phyloP scores from a whole-genome alignment of 2,329 filamentous ascomycete species.

The Colletotrichum magnum region DNA sequence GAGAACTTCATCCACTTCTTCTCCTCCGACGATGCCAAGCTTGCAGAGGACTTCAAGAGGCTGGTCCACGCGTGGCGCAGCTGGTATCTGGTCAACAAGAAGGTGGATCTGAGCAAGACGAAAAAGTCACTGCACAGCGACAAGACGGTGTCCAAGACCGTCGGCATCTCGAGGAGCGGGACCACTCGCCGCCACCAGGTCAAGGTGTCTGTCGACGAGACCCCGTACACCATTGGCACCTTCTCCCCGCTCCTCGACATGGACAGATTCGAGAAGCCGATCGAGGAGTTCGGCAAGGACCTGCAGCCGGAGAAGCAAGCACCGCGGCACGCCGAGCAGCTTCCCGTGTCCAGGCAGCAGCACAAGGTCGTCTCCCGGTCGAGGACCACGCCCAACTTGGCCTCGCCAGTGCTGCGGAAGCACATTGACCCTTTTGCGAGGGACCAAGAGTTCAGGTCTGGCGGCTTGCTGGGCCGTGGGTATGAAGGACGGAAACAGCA shows the following conservation, averaged over 20 bases:
- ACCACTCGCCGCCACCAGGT: conserved; percentile 49
- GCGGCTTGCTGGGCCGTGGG: conserved; percentile 65
- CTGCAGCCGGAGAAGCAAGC: conserved; percentile 48
- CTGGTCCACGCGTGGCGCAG: conserved; percentile 87
- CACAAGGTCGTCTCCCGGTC: conserved; percentile 34
- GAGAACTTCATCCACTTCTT: conserved; percentile 96
- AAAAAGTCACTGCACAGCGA: conserved; percentile 49
- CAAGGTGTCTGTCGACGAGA: conserved; percentile 61
- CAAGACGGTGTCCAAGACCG: conserved; percentile 47
- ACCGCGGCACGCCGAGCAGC: conserved; percentile 21
- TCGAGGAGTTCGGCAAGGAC: conserved; percentile 65
- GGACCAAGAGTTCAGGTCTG: conserved; percentile 62
- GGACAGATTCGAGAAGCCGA: conserved; percentile 68
- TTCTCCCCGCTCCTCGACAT: conserved; percentile 79
- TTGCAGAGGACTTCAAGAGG: conserved; percentile 79
- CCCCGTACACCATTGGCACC: conserved; percentile 74
- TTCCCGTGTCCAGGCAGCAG: conserved; percentile 1
- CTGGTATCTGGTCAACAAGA: conserved; percentile 87
- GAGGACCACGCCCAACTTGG: conserved; percentile 24
- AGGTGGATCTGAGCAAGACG: conserved; percentile 64
- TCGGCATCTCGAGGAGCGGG: conserved; percentile 49
- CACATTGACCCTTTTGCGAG: conserved; percentile 42
- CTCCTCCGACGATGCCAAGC: conserved; percentile 78
- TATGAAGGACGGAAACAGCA: conserved; percentile 64
- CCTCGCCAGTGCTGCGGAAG: conserved; percentile 10